Conservation (phyloP, 2,329 filamentous ascomycete species). For the Emericellopsis cladophorae region DNA sequence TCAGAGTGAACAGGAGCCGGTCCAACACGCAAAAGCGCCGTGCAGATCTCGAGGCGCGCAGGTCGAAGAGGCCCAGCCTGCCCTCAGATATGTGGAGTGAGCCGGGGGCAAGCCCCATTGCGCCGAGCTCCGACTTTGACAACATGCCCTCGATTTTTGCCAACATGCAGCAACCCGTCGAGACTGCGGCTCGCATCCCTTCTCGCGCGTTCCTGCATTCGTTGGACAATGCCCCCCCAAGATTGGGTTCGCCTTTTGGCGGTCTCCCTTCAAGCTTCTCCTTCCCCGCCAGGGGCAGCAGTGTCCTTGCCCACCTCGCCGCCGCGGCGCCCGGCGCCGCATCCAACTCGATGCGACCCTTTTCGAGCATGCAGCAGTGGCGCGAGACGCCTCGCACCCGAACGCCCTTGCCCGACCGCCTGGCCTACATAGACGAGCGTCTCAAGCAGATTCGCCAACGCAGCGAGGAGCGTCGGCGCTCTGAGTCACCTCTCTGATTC, state of each 20-base stretch:
- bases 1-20: constrained; percentile 34
- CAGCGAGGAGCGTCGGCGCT: constrained; percentile 25
- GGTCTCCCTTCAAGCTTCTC: constrained; percentile 40
- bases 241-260: constrained; percentile 48
- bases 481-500: constrained; percentile 34
- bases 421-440: constrained; percentile 46
- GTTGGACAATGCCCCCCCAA: constrained; percentile 25
- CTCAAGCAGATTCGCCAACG: constrained; percentile 40
- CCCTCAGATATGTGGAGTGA: constrained; percentile 40
- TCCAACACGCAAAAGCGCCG: constrained; percentile 43
- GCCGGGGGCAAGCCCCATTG: constrained; percentile 16
- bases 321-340: too few relatives aligned
- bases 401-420: constrained; percentile 33
- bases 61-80: constrained; percentile 38
- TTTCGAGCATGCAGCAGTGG: constrained; percentile 42
- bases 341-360: constrained; percentile 23
- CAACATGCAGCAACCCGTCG: too few relatives aligned
- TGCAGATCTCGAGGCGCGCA: constrained; percentile 34
- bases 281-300: constrained; percentile 44
- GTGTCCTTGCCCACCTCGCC: constrained; percentile 15
- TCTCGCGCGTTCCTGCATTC: constrained; percentile 2
- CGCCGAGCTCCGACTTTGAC: constrained; percentile 17
- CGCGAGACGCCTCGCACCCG: constrained; percentile 10
- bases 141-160: constrained; percentile 9
- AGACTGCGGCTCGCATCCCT: constrained; percentile 1